A percentile compares a stretch with the other conserved stretches of the same genome.
Conservation (phyloP, 2,329 filamentous ascomycete genomes). For the Penicillium sp. region DNA sequence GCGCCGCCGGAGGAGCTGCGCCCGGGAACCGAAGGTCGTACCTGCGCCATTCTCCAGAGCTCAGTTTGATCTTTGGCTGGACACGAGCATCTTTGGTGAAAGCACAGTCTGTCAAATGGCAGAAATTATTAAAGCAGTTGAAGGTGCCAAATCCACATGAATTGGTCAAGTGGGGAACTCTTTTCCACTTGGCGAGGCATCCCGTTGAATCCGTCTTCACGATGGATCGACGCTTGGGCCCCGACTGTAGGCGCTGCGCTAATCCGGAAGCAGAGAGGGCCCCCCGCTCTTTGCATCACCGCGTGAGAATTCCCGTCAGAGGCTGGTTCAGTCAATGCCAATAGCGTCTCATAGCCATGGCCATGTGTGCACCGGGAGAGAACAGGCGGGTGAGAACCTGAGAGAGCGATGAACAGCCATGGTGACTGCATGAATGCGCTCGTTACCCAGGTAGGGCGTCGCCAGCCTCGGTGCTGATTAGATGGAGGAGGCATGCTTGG, state of each 20-base stretch:
- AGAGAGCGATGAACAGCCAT: no score
- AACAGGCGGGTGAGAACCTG: no score
- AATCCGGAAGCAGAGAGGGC: constrained; percentile 12
- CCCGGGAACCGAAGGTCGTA: constrained; percentile 17
- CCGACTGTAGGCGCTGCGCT: constrained; percentile 2
- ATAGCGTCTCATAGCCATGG: no score
- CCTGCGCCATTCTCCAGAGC: constrained; percentile 15
- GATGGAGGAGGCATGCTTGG: no score
- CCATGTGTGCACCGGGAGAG: no score
- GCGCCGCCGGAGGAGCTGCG: constrained; percentile 14
- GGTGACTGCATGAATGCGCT: no score
- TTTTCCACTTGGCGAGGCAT: not conserved
- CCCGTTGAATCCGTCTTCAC: not conserved
- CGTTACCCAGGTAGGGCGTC: no score
- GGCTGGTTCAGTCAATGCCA: not conserved
- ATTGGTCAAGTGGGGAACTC: no score
- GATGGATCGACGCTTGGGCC: not conserved
- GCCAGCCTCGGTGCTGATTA: no score
- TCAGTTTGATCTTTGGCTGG: not conserved
- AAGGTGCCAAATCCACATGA: no score
- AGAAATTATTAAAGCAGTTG: no score
- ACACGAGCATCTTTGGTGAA: not conserved
- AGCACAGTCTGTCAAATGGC: not conserved
- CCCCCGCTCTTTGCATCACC: constrained; percentile 6
- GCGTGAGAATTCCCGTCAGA: no score